A percentile compares a stretch with the other conserved stretches of the same genome.
These are phyloP conservation scores for Paulownia fortunei DNA, from an alignment of 257 asterid genomes.

Conservation along the genomic window DNA sequence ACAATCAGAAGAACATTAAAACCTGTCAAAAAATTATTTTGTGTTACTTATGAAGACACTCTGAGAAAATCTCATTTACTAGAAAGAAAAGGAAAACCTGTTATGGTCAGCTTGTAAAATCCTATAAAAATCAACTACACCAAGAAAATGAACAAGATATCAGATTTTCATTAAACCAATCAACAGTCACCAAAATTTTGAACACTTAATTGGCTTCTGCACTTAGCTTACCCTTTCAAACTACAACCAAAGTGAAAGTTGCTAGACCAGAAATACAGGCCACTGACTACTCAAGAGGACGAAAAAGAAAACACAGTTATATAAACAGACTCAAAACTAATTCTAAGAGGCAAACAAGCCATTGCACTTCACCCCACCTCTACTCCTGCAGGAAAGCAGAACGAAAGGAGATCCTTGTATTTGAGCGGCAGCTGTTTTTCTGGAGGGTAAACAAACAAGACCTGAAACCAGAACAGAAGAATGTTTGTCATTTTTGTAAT, in stretches of 20 bases:
- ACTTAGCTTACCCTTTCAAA: neutral
- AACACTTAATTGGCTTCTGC: no score
- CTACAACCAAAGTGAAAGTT: no score
- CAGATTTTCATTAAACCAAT: neutral
- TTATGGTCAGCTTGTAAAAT: neutral
- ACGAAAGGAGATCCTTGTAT: constrained; percentile 76
- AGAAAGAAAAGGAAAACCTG: neutral
- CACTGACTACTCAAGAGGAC: neutral
- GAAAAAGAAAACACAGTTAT: neutral
- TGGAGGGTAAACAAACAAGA: constrained; percentile 80
- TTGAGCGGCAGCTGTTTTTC: constrained; percentile 74
- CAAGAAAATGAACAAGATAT: constrained; percentile 1
- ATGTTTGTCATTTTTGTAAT: neutral
- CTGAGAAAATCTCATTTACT: neutral
- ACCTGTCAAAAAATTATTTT: neutral
- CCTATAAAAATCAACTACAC: neutral
- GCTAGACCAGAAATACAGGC: neutral
- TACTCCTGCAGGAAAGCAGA: constrained; percentile 76
- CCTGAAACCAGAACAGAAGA: constrained; percentile 51
- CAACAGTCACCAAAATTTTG: neutral
- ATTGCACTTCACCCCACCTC: constrained; percentile 47
- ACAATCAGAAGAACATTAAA: neutral
- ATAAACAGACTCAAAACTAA: neutral
- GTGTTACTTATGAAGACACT: neutral
- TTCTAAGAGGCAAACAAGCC: constrained; percentile 6